These are phyloP conservation scores for Leccinum fallax DNA, from an alignment of 1,284 basidiomycete genomes.

Conservation along the genomic window DNA sequence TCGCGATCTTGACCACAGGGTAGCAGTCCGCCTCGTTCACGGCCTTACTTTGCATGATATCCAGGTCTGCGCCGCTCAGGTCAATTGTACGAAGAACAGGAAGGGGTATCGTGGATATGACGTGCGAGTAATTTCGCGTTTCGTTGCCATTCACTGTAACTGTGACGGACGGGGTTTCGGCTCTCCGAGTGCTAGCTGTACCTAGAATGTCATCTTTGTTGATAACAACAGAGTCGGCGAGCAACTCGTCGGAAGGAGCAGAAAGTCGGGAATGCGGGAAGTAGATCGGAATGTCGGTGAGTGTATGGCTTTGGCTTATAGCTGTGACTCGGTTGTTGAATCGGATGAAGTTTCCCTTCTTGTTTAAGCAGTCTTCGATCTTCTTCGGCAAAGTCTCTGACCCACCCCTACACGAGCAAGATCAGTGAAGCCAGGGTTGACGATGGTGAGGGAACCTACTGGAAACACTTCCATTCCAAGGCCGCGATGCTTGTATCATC, in stretches of 20 bases:
- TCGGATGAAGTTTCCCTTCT: constrained; percentile 1
- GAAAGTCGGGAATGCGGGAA: background rate
- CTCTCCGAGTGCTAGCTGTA: background rate
- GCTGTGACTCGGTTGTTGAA: constrained; percentile 13
- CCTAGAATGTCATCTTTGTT: background rate
- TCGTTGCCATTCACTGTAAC: constrained; percentile 10
- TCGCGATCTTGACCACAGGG: constrained; percentile 30
- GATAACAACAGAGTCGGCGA: background rate
- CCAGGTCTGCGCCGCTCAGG: constrained; percentile 12
- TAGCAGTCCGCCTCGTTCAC: constrained; percentile 4
- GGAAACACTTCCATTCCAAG: constrained; percentile 22
- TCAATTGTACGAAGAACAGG: constrained; percentile 18
- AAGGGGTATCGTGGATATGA: constrained; percentile 24
- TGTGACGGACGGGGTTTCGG: background rate
- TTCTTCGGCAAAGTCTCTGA: constrained; percentile 9
- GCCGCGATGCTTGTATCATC: background rate
- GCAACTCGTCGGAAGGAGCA: background rate
- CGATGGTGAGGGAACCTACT: constrained; percentile 4
- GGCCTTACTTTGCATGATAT: constrained; percentile 18
- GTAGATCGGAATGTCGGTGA: background rate
- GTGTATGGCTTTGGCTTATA: constrained; percentile 1
- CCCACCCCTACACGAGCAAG: constrained; percentile 11
- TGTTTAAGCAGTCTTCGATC: constrained; percentile 13
- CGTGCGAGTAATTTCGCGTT: constrained; percentile 12
- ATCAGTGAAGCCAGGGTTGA: background rate